A percentile compares a stretch with the other conserved stretches of the same genome.
Evolutionary conservation across 139 green algal species (phyloP).

Genomic region (Yamagishiella unicocca): DNA sequence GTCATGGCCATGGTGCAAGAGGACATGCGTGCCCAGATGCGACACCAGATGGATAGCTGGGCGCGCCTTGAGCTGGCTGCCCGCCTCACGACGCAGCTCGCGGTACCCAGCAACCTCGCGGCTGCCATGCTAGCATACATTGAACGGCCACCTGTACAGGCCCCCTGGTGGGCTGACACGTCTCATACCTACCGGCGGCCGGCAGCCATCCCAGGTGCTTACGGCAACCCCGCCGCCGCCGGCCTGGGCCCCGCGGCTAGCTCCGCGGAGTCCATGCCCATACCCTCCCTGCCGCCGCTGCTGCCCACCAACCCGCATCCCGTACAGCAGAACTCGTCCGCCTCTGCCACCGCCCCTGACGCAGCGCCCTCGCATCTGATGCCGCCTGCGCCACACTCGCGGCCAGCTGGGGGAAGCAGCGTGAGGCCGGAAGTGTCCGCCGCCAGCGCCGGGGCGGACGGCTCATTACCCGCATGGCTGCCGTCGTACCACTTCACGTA

Average conservation of each 20-base stretch:
- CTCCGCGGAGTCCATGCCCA: not conserved
- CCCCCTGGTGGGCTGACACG: not conserved
- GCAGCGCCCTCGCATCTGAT: no score
- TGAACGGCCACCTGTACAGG: not conserved
- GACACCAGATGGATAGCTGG: conserved; percentile 12
- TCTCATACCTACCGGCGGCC: not conserved
- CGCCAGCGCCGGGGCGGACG: no score
- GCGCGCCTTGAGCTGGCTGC: conserved; percentile 23
- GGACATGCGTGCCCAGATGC: conserved; percentile 27
- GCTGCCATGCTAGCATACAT: conserved; percentile 3
- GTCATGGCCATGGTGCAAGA: conserved; percentile 20
- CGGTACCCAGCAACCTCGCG: not conserved
- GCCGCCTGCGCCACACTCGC: no score
- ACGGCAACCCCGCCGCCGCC: not conserved
- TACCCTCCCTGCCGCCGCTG: not conserved
- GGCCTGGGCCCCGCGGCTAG: not conserved
- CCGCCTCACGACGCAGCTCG: not conserved
- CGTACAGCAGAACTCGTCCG: no score
- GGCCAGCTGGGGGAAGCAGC: no score
- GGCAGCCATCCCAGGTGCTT: not conserved
- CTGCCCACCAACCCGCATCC: not conserved
- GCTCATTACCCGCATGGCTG: no score
- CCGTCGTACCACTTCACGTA: not conserved
- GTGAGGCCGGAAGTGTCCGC: no score
- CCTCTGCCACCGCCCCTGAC: no score